Evolutionary conservation across 345 rosid species (phyloP).

Genomic region (Linum usitatissimum): DNA sequence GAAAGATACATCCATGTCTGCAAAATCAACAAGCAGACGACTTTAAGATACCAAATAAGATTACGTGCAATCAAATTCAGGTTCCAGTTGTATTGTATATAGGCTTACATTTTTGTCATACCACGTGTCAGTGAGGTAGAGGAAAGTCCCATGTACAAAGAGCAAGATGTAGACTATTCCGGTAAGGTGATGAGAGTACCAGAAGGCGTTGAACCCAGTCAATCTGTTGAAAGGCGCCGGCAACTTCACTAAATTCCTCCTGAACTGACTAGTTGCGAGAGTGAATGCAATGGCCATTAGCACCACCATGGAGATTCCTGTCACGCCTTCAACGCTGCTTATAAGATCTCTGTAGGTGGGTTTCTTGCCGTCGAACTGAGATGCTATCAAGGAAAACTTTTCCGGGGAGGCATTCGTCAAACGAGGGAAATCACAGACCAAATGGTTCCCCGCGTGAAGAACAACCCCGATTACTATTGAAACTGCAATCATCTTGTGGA

Average conservation of each 20-base stretch:
- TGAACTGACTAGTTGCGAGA: constrained; percentile 75
- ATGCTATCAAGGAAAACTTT: too few species aligned
- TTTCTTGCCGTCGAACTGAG: too few species aligned
- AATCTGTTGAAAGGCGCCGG: constrained; percentile 86
- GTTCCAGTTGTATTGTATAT: background rate
- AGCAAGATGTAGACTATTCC: constrained; percentile 61
- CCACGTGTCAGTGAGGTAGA: constrained; percentile 69
- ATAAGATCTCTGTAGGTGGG: too few species aligned
- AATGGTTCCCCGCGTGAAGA: too few species aligned
- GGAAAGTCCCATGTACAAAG: constrained; percentile 53
- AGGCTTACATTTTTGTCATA: constrained; percentile 61
- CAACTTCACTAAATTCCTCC: constrained; percentile 56
- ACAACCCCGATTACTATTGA: too few species aligned
- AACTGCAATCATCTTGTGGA: too few species aligned
- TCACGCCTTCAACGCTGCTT: constrained; percentile 16
- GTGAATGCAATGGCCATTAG: constrained; percentile 74
- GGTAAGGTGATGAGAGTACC: constrained; percentile 94
- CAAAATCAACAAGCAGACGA: background rate
- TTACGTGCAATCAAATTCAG: too few species aligned
- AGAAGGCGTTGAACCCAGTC: constrained; percentile 92
- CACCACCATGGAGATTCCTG: constrained; percentile 69
- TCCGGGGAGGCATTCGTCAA: too few species aligned
- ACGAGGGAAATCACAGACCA: too few species aligned
- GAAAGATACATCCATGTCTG: constrained; percentile 98
- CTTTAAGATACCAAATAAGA: too few species aligned